phyloP scores from a whole-genome alignment of 2,329 filamentous ascomycete genomes.

The Trichoderma endophyticum region DNA sequence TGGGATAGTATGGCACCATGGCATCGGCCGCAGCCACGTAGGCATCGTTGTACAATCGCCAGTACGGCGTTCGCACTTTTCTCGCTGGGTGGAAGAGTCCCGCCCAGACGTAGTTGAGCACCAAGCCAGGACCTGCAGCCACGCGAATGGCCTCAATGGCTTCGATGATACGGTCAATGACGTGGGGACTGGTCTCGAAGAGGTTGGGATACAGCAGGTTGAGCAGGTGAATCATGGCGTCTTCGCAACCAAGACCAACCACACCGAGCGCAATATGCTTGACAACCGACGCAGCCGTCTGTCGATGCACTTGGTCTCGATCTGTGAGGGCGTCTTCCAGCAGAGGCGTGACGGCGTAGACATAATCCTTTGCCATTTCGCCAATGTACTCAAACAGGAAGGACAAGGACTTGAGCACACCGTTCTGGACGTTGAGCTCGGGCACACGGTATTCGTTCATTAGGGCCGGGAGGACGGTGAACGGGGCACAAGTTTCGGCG shows the following conservation, averaged over 20 bases:
- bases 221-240: conserved; percentile 96
- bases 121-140: conserved; percentile 84
- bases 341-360: conserved; percentile 93
- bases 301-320: conserved; percentile 94
- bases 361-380: conserved; percentile 99
- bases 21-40: conserved; percentile 92
- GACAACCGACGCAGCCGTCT: conserved; percentile 93
- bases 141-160: conserved; percentile 95
- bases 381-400: conserved; percentile 99
- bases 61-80: conserved; percentile 92
- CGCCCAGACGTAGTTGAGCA: conserved; percentile 98
- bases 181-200: conserved; percentile 96
- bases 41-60: conserved; percentile 94
- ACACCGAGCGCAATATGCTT: conserved; percentile 97
- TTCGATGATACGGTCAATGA: conserved; percentile 96
- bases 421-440: conserved; percentile 97
- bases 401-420: conserved; percentile 92
- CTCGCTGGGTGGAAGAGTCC: conserved; percentile 94
- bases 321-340: conserved; percentile 97
- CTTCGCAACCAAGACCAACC: conserved; percentile 95
- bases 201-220: conserved; percentile 96
- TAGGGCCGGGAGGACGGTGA: conserved; percentile 94
- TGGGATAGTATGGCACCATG: conserved; percentile 95
- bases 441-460: conserved; percentile 99
- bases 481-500: conserved; percentile 95